Percentiles rank a stretch among this genome's conserved stretches.
phyloP scores from a whole-genome alignment of 106 monocot species.

The Allium sativum region DNA sequence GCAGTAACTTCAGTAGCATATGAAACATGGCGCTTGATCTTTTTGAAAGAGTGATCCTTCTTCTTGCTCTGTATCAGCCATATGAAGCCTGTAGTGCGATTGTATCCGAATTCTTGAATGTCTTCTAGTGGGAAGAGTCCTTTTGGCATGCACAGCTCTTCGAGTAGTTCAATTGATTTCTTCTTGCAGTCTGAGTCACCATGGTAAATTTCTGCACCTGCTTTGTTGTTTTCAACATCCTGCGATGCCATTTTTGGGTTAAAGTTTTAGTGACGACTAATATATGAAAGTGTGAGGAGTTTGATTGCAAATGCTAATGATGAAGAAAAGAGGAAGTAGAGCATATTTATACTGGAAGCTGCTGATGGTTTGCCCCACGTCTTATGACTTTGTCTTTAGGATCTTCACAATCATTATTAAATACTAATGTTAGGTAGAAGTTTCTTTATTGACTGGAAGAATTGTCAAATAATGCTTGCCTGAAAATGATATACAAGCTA shows the following conservation, averaged over 20 bases:
- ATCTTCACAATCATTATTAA: neutral
- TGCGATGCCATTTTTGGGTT: slow-evolving; percentile 11
- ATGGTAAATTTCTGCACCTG: slow-evolving; percentile 6
- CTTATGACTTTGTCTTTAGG: no score
- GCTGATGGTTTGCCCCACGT: no score
- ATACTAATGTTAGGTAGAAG: neutral
- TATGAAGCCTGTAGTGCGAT: slow-evolving; percentile 4
- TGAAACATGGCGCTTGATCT: slow-evolving; percentile 3
- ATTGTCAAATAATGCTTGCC: neutral
- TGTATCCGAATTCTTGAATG: neutral
- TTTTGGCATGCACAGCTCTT: neutral
- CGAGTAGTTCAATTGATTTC: neutral
- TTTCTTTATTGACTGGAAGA: neutral
- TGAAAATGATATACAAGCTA: no score
- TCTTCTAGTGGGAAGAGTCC: neutral
- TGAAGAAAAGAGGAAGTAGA: neutral
- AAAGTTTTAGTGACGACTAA: no score
- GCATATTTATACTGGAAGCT: no score
- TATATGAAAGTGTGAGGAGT: no score
- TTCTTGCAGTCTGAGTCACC: slow-evolving; percentile 8
- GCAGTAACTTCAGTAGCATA: neutral
- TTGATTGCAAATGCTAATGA: neutral
- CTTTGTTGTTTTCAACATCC: slow-evolving; percentile 4
- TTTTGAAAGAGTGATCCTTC: neutral
- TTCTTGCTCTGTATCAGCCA: neutral